A percentile compares a stretch with the other conserved stretches of the same genome.
phyloP scores from a whole-genome alignment of 2,329 filamentous ascomycete species.

The Tolypocladium endophyticum region DNA sequence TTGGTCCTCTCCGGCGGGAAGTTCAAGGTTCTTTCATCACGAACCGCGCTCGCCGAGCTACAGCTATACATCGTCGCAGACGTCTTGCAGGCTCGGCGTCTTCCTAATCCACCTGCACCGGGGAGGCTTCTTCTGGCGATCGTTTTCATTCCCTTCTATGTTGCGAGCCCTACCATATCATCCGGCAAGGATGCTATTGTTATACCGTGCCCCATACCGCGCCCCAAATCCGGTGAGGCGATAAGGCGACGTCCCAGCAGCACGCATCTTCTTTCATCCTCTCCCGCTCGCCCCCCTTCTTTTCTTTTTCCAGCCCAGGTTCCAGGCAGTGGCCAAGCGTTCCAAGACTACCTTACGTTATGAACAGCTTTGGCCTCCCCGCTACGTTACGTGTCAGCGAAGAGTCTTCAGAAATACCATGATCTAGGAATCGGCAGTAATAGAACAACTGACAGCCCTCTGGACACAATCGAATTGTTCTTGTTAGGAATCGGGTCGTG shows the following conservation, averaged over 20 bases:
- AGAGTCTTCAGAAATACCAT: too few relatives aligned
- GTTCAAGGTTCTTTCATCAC: too few relatives aligned
- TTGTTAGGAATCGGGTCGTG: too few relatives aligned
- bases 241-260: conserved; percentile 23
- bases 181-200: conserved; percentile 14
- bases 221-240: conserved; percentile 19
- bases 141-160: conserved; percentile 10
- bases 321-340: conserved; percentile 27
- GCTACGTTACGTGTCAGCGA: too few relatives aligned
- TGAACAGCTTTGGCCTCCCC: conserved; percentile 24
- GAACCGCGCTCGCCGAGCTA: conserved; percentile 26
- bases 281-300: too few relatives aligned
- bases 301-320: conserved; percentile 25
- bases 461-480: too few relatives aligned
- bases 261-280: too few relatives aligned
- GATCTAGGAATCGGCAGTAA: too few relatives aligned
- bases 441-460: too few relatives aligned
- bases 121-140: conserved; percentile 19
- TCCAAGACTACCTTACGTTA: conserved; percentile 32
- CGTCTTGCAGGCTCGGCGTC: conserved; percentile 20
- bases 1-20: too few relatives aligned
- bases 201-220: conserved; percentile 18
- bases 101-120: conserved; percentile 20
- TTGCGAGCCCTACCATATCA: conserved; percentile 20
- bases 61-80: conserved; percentile 20